Evolutionary conservation across 805 yeast species (phyloP), one percentile per base, ranked within the genome.

Genomic region (Starmera dryadoides): DNA sequence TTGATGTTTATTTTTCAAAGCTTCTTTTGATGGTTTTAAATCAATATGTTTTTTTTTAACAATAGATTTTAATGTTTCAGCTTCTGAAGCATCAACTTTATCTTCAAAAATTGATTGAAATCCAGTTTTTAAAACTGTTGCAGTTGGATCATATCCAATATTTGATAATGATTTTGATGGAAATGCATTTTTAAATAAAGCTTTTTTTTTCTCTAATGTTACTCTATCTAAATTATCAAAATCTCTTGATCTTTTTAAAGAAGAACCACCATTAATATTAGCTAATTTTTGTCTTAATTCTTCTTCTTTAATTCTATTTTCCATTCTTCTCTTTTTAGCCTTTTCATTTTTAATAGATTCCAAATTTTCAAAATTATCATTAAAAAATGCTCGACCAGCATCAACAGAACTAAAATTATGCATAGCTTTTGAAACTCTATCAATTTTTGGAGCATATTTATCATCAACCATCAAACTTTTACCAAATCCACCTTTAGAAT

Each of bases 141-240:
- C 39, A 14, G 75, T 69, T 2, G 81, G 81, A 52, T 75, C 79
- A 47, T 69, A 75, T 2, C 81, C 82, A 32, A 75, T 53, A 14
- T 58, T 55, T 16, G 59, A 56, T 15, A 75, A 50, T 28, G 68
- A 57, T 3, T 62, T 57, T 34, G 62, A 53, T n/a, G 63, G 61
- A 44, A 70, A 63, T 4, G 74, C 71, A 15, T 60, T 57, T 41
- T 58, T 58, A 6, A 65, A 47, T 12, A 63, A 45, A 4, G 47
- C 50, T 34, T 52, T 52, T 33, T 58, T 46, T 17, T 55, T 53
- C 31, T 47, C 45, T 25, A 55, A 50, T 19, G 48, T 47, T 19
- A 43, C 39, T 9, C 30, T 26, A 21, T 42, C 44, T n/a, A 54
- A 40, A 38, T 43, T 44, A 42, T 38, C 52, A 32, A 53, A 32